Base-by-base conservation (phyloP, 2,329 filamentous ascomycete genomes). In the Ophiosphaerella herpotricha region DNA sequence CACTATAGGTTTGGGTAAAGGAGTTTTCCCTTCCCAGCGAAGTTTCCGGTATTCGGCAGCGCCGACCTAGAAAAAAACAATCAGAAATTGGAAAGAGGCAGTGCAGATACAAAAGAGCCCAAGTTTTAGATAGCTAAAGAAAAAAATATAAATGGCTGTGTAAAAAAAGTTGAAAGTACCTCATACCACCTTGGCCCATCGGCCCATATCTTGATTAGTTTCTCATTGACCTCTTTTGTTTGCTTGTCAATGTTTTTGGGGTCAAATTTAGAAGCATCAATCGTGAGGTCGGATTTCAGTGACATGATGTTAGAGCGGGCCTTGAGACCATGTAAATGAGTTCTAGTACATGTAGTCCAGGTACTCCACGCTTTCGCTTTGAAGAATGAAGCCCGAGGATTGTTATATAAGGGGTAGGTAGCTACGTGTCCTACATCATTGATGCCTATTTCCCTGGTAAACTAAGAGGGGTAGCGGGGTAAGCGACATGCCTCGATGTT, bases 11-110 rank as follows among this genome's bases (percentile, higher is more conserved):
- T 71, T 72, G 2, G 80, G 80, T 1, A 83, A 61, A 0, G 77
- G 72, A 0, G 80, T 82, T 57, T 85, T 77, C 34, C 82, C 82
- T 18, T 76, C 75, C 70, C 75, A 77, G 12, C 78, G 72, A 76
- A 84, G 80, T 55, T 80, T 72, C 4, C 83, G 77, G 60, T 82
- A 85, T 58, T 76, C 78, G 12, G 74, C 71, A 7, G 80, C 79
- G 7, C 82, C 82, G 33, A 83, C 75, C 76, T 81, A 29, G 7
- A 41, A 9, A 13, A 3, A 13, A 8, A 9, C 44, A 23, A 45
- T 14, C 39, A 8, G 21, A 3, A 34, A 35, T 29, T 18, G 7
- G 13, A 29, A 21, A 21, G 18, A 5, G 18, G 18, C 18, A 21
- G 4, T 4, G 4, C 18, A 21, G 18, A 21, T 21, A 21, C 18